These are phyloP conservation scores for Priceomyces melissophilus DNA, from an alignment of 805 yeast species.

Conservation along the genomic window DNA sequence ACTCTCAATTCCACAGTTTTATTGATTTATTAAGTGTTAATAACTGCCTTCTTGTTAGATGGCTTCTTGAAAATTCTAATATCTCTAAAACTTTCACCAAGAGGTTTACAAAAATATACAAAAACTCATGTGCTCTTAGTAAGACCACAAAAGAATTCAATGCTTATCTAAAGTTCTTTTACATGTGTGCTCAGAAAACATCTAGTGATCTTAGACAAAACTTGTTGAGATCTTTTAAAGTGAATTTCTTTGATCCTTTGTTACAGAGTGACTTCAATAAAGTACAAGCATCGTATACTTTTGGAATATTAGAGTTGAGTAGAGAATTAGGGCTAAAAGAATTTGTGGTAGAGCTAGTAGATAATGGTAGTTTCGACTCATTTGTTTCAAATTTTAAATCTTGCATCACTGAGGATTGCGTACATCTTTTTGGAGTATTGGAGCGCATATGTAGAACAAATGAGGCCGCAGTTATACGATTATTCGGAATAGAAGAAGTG, in stretches of 20 bases:
- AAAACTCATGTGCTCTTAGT: not conserved
- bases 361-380: not conserved
- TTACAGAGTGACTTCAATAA: conserved; percentile 1
- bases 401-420: not conserved
- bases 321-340: not conserved
- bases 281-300: not conserved
- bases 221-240: not conserved
- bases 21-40: not conserved
- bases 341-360: not conserved
- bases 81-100: conserved; percentile 5
- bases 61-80: conserved; percentile 9
- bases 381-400: not conserved
- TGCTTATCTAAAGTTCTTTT: conserved; percentile 3
- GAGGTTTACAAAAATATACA: conserved; percentile 4
- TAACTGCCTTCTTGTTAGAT: not conserved
- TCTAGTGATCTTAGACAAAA: not conserved
- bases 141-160: conserved; percentile 1
- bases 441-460: not conserved
- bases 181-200: not conserved
- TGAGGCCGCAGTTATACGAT: not conserved
- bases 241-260: conserved; percentile 4
- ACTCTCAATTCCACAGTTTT: conserved; percentile 2
- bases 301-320: not conserved
- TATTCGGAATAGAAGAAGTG: conserved; percentile 1
- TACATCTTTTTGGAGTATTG: conserved; percentile 2